Conservation (phyloP, 352 stramenopile species). For the Pythium guiyangense region DNA sequence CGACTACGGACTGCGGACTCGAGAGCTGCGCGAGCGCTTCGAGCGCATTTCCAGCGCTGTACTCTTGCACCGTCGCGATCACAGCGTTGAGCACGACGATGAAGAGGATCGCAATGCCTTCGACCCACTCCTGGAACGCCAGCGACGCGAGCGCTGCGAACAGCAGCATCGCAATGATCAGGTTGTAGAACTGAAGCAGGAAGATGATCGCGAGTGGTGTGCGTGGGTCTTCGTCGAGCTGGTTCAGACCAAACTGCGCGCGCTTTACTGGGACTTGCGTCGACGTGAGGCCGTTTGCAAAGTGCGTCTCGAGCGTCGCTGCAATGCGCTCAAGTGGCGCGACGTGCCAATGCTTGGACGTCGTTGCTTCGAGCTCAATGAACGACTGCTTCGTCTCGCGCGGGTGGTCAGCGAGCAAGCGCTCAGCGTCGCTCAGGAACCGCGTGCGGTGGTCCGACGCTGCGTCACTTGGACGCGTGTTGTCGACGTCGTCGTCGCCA, state of each 20-base stretch:
- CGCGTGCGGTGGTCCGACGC: conserved; percentile 38
- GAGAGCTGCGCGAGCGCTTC: conserved; percentile 56
- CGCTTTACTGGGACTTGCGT: no score
- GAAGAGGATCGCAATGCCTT: conserved; percentile 65
- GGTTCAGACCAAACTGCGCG: conserved; percentile 46
- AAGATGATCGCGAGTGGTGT: conserved; percentile 63
- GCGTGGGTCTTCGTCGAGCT: conserved; percentile 55
- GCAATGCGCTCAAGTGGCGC: conserved; percentile 33
- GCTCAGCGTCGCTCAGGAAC: conserved; percentile 58
- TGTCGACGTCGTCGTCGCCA: no score
- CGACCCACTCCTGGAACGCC: conserved; percentile 53
- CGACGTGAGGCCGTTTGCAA: conserved; percentile 42
- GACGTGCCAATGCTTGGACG: conserved; percentile 9
- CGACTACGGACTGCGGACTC: conserved; percentile 56
- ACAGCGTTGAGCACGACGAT: conserved; percentile 61
- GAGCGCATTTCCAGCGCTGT: conserved; percentile 58
- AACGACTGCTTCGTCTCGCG: conserved; percentile 39
- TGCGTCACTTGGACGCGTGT: no score
- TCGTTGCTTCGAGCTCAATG: conserved; percentile 35
- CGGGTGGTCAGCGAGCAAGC: conserved; percentile 48
- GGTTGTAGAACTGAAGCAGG: conserved; percentile 76
- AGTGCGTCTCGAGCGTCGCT: conserved; percentile 49
- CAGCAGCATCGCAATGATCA: conserved; percentile 68
- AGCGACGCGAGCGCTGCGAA: conserved; percentile 51
- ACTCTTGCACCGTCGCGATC: conserved; percentile 60